These are phyloP conservation scores for Puccinia polysora DNA, from an alignment of 1,284 basidiomycete genomes.

Conservation along the genomic window DNA sequence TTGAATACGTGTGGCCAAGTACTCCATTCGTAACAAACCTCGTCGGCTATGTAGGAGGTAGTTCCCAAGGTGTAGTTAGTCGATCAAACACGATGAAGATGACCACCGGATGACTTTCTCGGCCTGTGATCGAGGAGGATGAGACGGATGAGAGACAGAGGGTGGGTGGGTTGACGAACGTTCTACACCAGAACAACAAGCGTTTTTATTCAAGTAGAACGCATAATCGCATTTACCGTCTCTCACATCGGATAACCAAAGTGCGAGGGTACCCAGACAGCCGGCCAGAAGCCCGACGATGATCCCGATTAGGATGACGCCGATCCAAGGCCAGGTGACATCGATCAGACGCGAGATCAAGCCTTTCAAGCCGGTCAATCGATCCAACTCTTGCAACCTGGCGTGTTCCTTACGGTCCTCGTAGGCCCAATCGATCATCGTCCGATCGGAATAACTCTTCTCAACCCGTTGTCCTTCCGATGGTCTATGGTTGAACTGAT, in stretches of 20 bases:
- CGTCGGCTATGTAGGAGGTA: too few relatives aligned
- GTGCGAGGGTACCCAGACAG: constrained; percentile 68
- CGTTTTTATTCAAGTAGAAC: constrained; percentile 68
- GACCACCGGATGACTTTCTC: too few relatives aligned
- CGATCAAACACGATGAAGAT: too few relatives aligned
- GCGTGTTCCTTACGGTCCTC: constrained; percentile 41
- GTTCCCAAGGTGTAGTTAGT: too few relatives aligned
- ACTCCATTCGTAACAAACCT: constrained; percentile 67
- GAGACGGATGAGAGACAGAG: neutral
- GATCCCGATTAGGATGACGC: constrained; percentile 64
- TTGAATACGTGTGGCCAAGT: constrained; percentile 54
- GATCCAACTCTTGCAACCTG: neutral
- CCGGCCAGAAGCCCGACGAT: constrained; percentile 67
- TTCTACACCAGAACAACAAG: constrained; percentile 69
- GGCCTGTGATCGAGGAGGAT: neutral
- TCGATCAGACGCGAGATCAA: constrained; percentile 60
- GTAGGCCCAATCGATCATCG: constrained; percentile 40
- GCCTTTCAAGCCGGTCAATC: constrained; percentile 37
- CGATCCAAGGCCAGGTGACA: constrained; percentile 64
- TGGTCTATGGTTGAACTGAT: neutral
- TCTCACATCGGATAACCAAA: constrained; percentile 68
- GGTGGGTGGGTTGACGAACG: constrained; percentile 56
- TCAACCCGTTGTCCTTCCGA: constrained; percentile 25
- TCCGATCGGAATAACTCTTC: constrained; percentile 26
- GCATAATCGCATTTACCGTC: constrained; percentile 67